Base-by-base conservation (phyloP, 139 green algal species). In the Tetratostichococcus sp. region DNA sequence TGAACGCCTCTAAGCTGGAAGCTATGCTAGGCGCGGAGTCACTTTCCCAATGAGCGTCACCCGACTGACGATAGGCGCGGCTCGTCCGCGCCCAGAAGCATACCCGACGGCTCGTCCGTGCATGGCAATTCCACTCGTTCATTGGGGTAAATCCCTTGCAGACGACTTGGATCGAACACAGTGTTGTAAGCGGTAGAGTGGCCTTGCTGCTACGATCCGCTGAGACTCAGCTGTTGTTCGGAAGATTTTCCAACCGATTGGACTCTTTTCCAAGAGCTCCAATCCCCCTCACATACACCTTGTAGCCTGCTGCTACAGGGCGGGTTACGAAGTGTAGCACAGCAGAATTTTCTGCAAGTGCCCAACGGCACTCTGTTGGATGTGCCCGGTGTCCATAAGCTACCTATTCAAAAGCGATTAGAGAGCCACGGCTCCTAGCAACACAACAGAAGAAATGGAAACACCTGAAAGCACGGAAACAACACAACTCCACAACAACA, bases 141-240 rank as follows among this genome's bases (percentile, higher is more conserved):
- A 71, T 71, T 43, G 67, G 67, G 30, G 32, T 35, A 71, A 30
- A 43, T 35, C 26, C 23, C 67, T 43, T 11, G n/a, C 69, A 69
- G 43, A 43, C 90, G 87, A 93, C 90, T 91, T 89, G 84, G 86
- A 80, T 90, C 75, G 83, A 90, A 89, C 88, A 80, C 84, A 86
- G 88, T 95, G 91, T 86, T 95, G 88, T 95, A 92, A 88, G 86
- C 80, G 82, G 88, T 80, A 93, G 88, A 93, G 86, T 91, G 87
- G 86, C 86, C 86, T 93, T 93, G 90, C 86, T 94, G 86, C 85
- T 88, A 88, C 86, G 86, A 94, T 93, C 86, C 83, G 78, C 85
- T 93, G 86, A 91, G 88, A 87, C 92, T 94, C 86, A 92, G 84
- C 88, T 83, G 78, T 78, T 83, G 83, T 84, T 86, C 77, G 81